phyloP scores from a whole-genome alignment of 805 yeast genomes.

The Candida verbasci region DNA sequence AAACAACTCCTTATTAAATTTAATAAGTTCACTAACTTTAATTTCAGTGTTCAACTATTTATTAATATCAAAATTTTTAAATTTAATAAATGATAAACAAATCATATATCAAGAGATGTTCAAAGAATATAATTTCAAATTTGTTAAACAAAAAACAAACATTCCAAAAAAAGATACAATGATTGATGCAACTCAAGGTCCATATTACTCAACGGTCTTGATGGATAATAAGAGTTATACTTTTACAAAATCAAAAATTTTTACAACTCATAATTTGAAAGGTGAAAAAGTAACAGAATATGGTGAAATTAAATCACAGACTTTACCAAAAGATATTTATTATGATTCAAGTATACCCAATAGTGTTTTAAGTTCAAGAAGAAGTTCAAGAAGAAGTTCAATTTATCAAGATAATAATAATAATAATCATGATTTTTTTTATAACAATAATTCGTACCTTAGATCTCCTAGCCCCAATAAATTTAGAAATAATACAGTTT shows the following conservation, averaged over 20 bases:
- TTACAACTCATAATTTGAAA: constrained; percentile 47
- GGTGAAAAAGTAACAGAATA: constrained; percentile 25
- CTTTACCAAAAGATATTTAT: constrained; percentile 1
- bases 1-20: constrained; percentile 23
- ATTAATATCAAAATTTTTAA: constrained; percentile 43
- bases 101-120: constrained; percentile 56
- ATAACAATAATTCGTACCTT: constrained; percentile 3
- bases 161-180: constrained; percentile 54
- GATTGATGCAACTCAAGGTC: constrained; percentile 51
- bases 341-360: constrained; percentile 3
- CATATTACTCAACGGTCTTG: constrained; percentile 16
- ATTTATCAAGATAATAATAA: constrained; percentile 7
- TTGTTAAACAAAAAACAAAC: constrained; percentile 54
- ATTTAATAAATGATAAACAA: constrained; percentile 53
- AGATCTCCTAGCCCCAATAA: constrained; percentile 4
- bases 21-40: constrained; percentile 18
- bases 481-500: background rate
- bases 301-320: constrained; percentile 6
- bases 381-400: constrained; percentile 1
- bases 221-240: constrained; percentile 21
- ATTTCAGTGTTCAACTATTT: constrained; percentile 31
- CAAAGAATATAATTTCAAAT: constrained; percentile 60
- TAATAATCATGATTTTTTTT: constrained; percentile 8
- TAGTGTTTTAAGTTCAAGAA: background rate
- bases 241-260: constrained; percentile 37